Percentiles rank a stretch among this genome's conserved stretches.
Conservation (phyloP, 2,329 filamentous ascomycete species). For the Kalmusia sp. region DNA sequence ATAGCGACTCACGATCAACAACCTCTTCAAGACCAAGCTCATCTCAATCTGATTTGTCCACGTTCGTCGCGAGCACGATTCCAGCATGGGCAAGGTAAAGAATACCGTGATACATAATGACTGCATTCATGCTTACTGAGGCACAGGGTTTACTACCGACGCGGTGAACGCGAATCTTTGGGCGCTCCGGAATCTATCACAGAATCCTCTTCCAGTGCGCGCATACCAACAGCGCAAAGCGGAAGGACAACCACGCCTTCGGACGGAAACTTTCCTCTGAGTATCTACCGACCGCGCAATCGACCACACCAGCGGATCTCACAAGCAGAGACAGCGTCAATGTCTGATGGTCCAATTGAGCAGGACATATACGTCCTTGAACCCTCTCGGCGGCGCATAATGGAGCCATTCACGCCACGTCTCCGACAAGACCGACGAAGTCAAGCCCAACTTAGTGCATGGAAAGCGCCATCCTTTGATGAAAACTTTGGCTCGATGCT, state of each 20-base stretch:
- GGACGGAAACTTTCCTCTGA: conserved; percentile 45
- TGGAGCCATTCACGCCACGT: conserved; percentile 42
- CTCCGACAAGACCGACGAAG: conserved; percentile 51
- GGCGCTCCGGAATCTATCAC: conserved; percentile 39
- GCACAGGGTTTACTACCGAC: conserved; percentile 44
- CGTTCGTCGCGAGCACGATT: conserved; percentile 43
- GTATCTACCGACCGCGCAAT: conserved; percentile 48
- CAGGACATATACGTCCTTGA: conserved; percentile 37
- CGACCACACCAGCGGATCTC: conserved; percentile 42
- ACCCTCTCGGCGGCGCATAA: conserved; percentile 32
- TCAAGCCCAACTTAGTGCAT: conserved; percentile 63
- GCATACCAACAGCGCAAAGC: conserved; percentile 43
- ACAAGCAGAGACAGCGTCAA: conserved; percentile 36
- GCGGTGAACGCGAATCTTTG: conserved; percentile 43
- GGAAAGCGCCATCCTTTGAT: conserved; percentile 75
- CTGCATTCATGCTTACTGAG: conserved; percentile 17
- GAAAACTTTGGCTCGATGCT: conserved; percentile 67
- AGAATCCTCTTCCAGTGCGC: conserved; percentile 40
- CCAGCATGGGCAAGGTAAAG: conserved; percentile 48
- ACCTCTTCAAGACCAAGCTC: conserved; percentile 45
- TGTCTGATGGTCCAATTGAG: conserved; percentile 37
- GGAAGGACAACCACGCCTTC: conserved; percentile 45
- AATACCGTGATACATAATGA: not conserved
- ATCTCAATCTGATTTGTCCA: conserved; percentile 43
- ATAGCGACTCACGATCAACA: conserved; percentile 40